Percentiles rank a stretch among this genome's conserved stretches.
phyloP scores from a whole-genome alignment of 73 alveolate species.

The Effrenium voratum region DNA sequence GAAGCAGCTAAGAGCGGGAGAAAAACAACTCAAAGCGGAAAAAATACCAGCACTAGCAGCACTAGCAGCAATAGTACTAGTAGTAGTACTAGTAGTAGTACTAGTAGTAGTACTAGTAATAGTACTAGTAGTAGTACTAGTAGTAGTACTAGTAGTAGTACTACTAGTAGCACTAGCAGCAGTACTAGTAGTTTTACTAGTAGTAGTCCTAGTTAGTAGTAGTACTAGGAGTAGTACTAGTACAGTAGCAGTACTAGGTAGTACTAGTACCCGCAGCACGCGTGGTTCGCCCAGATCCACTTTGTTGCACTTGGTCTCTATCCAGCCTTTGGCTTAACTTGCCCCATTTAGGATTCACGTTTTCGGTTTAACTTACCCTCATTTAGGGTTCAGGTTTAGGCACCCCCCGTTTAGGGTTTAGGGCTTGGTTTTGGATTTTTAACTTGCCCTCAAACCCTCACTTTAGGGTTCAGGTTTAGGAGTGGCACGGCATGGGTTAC shows the following conservation, averaged over 20 bases:
- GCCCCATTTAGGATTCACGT: too few relatives aligned
- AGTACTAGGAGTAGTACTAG: not conserved
- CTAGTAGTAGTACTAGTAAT: constrained; percentile 11
- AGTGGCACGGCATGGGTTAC: too few relatives aligned
- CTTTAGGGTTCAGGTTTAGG: too few relatives aligned
- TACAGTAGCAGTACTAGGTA: not conserved
- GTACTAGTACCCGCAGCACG: not conserved
- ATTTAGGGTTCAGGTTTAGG: not conserved
- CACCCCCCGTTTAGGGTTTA: not conserved
- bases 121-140: not conserved
- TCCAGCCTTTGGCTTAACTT: too few relatives aligned
- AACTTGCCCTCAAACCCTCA: too few relatives aligned
- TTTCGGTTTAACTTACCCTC: too few relatives aligned
- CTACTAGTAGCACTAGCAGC: not conserved
- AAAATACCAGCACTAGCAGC: not conserved
- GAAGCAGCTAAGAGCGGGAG: not conserved
- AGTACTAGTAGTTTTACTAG: too few relatives aligned
- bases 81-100: not conserved
- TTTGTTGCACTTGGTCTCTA: too few relatives aligned
- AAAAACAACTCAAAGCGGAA: not conserved
- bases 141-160: not conserved
- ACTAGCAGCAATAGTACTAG: not conserved
- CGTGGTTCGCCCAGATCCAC: too few relatives aligned
- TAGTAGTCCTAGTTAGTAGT: not conserved
- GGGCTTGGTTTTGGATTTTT: not conserved